Conservation (phyloP, 2,329 filamentous ascomycete genomes). For the Neophaeococcomyces mojaviensis region DNA sequence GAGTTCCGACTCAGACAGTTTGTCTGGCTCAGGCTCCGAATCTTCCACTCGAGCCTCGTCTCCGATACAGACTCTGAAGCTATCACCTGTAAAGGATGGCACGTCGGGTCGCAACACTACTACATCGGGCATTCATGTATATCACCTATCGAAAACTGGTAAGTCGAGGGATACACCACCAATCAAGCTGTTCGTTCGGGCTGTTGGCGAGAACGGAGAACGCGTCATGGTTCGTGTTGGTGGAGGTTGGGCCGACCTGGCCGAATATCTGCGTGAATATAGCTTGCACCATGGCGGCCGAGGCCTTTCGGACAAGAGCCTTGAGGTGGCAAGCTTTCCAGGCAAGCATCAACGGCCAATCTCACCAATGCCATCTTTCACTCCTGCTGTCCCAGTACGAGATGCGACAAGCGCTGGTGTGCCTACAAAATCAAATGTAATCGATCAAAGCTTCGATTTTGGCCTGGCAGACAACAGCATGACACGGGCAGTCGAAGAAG, state of each 20-base stretch:
- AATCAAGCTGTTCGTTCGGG: conserved; percentile 88
- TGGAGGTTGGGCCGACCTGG: conserved; percentile 95
- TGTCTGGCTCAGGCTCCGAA: conserved; percentile 26
- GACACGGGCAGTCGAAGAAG: background rate
- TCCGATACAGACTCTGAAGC: conserved; percentile 59
- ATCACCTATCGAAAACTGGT: conserved; percentile 78
- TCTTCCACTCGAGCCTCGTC: conserved; percentile 44
- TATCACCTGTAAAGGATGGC: conserved; percentile 49
- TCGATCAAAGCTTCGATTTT: conserved; percentile 8
- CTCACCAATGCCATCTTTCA: background rate
- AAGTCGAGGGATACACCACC: conserved; percentile 51
- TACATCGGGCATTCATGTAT: conserved; percentile 76
- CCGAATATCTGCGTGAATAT: conserved; percentile 90
- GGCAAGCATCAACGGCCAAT: conserved; percentile 20
- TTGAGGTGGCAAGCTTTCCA: conserved; percentile 48
- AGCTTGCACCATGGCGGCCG: conserved; percentile 76
- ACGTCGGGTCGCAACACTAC: conserved; percentile 37
- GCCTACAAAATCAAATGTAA: conserved; percentile 7
- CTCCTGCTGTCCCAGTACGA: background rate
- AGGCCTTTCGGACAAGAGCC: conserved; percentile 47
- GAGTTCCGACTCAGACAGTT: conserved; percentile 28
- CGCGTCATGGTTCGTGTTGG: conserved; percentile 97
- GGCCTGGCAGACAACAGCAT: background rate
- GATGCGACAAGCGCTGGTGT: background rate
- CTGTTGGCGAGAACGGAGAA: conserved; percentile 82